These are phyloP conservation scores for Colletotrichum plurivorum DNA, from an alignment of 2,329 filamentous ascomycete genomes.

Conservation along the genomic window DNA sequence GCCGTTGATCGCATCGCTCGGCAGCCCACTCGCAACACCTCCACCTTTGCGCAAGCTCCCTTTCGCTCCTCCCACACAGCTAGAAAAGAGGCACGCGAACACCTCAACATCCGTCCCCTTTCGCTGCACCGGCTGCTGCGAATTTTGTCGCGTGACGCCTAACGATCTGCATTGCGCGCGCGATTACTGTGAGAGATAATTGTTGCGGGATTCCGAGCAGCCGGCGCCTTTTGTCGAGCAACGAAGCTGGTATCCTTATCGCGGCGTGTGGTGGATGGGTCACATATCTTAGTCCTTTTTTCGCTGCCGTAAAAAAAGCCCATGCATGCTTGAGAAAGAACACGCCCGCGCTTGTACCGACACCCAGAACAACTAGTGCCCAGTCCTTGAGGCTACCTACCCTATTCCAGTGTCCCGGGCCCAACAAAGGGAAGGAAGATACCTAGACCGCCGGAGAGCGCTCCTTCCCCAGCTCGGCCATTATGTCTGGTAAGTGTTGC, in stretches of 20 bases:
- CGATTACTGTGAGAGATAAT: conserved; percentile 23
- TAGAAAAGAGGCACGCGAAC: conserved; percentile 37
- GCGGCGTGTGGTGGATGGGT: conserved; percentile 38
- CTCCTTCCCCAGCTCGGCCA: conserved; percentile 8
- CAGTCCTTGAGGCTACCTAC: conserved; percentile 21
- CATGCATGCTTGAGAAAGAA: conserved; percentile 40
- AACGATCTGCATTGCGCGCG: conserved; percentile 1
- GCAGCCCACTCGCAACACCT: conserved; percentile 37
- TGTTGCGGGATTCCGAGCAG: conserved; percentile 20
- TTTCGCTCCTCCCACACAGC: conserved; percentile 25
- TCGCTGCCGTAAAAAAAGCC: conserved; percentile 37
- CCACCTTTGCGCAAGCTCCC: conserved; percentile 41
- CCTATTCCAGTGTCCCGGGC: too few species aligned
- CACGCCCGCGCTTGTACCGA: conserved; percentile 22
- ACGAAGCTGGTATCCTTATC: conserved; percentile 13
- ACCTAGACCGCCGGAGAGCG: conserved; percentile 9
- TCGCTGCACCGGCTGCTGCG: conserved; percentile 22
- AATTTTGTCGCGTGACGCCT: conserved; percentile 16
- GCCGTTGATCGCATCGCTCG: conserved; percentile 35
- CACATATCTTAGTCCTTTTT: conserved; percentile 38
- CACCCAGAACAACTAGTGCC: conserved; percentile 5
- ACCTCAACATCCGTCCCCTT: conserved; percentile 1
- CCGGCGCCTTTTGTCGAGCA: conserved; percentile 19
- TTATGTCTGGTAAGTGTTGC: conserved; percentile 40
- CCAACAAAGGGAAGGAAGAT: conserved; percentile 27